These are phyloP conservation scores for Blastomyces percursus DNA, from an alignment of 2,329 filamentous ascomycete genomes.

Conservation along the genomic window DNA sequence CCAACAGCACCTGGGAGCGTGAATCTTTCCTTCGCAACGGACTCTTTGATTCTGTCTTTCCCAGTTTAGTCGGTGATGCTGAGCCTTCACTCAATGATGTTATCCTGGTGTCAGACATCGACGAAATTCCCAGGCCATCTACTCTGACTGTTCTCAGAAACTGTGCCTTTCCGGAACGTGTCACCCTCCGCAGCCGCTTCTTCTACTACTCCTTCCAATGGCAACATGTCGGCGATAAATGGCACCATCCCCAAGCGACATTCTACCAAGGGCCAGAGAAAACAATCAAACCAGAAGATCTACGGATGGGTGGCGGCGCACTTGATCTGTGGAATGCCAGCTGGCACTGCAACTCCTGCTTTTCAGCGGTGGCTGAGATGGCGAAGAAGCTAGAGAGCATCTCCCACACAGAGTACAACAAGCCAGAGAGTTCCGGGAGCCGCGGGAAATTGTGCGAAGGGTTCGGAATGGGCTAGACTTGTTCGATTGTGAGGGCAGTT, in stretches of 20 bases:
- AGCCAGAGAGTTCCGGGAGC: slow-evolving; percentile 37
- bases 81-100: slow-evolving; percentile 18
- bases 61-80: slow-evolving; percentile 27
- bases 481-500: slow-evolving; percentile 41
- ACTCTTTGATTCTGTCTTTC: slow-evolving; percentile 48
- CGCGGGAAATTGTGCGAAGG: slow-evolving; percentile 39
- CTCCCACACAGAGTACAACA: slow-evolving; percentile 46
- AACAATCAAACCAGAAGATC: slow-evolving; percentile 45
- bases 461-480: slow-evolving; percentile 45
- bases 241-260: slow-evolving; percentile 42
- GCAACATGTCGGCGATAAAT: slow-evolving; percentile 26
- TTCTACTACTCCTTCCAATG: slow-evolving; percentile 51
- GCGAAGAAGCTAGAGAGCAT: slow-evolving; percentile 47
- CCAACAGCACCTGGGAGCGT: slow-evolving; percentile 36
- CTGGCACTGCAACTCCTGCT: slow-evolving; percentile 55
- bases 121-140: slow-evolving; percentile 48
- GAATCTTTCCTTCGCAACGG: slow-evolving; percentile 47
- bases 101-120: slow-evolving; percentile 33
- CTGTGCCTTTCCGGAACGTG: slow-evolving; percentile 43
- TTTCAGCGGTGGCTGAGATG: slow-evolving; percentile 46
- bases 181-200: slow-evolving; percentile 43
- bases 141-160: slow-evolving; percentile 40
- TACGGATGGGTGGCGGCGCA: slow-evolving; percentile 29
- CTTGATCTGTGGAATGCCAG: slow-evolving; percentile 40
- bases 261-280: slow-evolving; percentile 36